A percentile compares a stretch with the other conserved stretches of the same genome.
Evolutionary conservation across 1,139 yeast species (phyloP).

Genomic region (Hyphopichia khmerensis): DNA sequence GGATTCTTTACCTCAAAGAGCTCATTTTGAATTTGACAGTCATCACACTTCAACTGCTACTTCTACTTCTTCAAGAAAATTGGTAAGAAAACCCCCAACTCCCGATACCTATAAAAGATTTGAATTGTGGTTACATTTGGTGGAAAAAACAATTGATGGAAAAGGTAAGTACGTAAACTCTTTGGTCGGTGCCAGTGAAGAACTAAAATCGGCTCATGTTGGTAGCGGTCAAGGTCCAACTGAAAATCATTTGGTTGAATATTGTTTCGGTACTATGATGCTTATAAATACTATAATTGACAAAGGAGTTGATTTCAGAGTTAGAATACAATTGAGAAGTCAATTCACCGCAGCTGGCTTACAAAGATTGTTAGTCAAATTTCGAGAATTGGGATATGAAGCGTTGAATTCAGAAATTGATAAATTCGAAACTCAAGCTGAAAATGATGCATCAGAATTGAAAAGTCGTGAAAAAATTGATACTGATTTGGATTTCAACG

Average conservation of each 20-base stretch:
- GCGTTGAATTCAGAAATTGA: conserved; percentile 65
- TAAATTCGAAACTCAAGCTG: conserved; percentile 63
- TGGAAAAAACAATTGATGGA: conserved; percentile 77
- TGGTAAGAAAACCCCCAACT: conserved; percentile 41
- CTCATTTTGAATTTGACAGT: conserved; percentile 52
- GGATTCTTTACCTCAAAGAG: conserved; percentile 58
- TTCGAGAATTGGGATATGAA: conserved; percentile 63
- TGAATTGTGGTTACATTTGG: conserved; percentile 81
- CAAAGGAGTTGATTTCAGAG: conserved; percentile 62
- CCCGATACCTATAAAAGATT: conserved; percentile 55
- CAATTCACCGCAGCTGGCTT: conserved; percentile 79
- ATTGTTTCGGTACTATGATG: conserved; percentile 74
- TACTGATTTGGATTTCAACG: conserved; percentile 61
- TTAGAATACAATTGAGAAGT: conserved; percentile 73
- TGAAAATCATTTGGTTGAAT: conserved; percentile 76
- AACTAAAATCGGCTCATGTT: conserved; percentile 55
- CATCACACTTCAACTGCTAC: conserved; percentile 6
- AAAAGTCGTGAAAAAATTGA: conserved; percentile 60
- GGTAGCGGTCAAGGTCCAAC: conserved; percentile 41
- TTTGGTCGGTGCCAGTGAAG: conserved; percentile 92
- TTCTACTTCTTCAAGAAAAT: conserved; percentile 12
- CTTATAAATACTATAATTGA: conserved; percentile 72
- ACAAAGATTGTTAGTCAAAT: conserved; percentile 57
- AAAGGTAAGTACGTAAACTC: conserved; percentile 84
- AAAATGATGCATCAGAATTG: conserved; percentile 68